Evolutionary conservation across 164 flowering plant genomes (phyloP), one percentile per base, ranked within the genome.

Genomic region (Taxillus chinensis): DNA sequence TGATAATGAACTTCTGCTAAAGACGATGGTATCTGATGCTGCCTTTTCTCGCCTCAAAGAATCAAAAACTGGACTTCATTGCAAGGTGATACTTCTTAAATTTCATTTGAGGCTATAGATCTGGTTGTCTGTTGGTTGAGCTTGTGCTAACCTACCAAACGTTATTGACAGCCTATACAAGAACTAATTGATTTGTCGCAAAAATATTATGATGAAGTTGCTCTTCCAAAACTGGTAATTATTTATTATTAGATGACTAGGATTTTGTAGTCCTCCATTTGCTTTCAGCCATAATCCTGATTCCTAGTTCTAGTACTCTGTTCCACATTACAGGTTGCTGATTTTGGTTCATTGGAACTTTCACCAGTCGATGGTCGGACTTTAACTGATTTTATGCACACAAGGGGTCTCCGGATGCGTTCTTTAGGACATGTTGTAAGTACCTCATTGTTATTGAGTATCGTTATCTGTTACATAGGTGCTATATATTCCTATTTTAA

Each of bases 351-450:
- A 8, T 70, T 93, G 81, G 99, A 93, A 74, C 92, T 93, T 55
- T 93, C 99, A 43, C 99, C 99, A 41, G 99, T 93, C 71, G 99
- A 93, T 83, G 99, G 99, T 9, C 83, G 99, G 61, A 93, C 99
- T 61, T 66, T 93, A 41, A 93, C 99, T 49, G 99, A 93, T 78
- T 93, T 93, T 75, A 90, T 93, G 99, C 99, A 93, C 64, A 90
- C 99, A 50, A 87, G 99, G 78, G 99, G 99, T 66, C 92, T 93
- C 45, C 83, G 86, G 70, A 93, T 93, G 99, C 85, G 89, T 50
- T 93, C 97, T 57, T 80, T 93, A 55, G 99, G 99, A 50, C 92
- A 82, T 73, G 96, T 93, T 66, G 99, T 90, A 75, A 82, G 95
- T 81, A 7, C 55, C 56, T 45, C 66, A 5, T 49, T 16, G 41